These are phyloP conservation scores for Coniochaeta sp. DNA, from an alignment of 2,329 filamentous ascomycete genomes.

Conservation along the genomic window DNA sequence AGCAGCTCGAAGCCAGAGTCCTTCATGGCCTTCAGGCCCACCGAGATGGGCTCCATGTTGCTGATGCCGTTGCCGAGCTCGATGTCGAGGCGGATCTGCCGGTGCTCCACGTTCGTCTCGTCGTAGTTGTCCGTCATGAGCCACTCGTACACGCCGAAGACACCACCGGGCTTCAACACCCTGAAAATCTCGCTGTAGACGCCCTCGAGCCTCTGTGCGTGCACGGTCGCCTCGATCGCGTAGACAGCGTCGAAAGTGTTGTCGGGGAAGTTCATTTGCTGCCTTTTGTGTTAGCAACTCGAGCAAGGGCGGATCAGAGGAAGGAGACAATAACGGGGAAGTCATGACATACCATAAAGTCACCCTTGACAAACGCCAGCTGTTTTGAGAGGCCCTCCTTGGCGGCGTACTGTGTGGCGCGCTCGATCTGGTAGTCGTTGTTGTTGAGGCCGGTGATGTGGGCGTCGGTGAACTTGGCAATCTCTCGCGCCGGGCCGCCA, in stretches of 20 bases:
- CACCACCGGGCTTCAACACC: constrained; percentile 89
- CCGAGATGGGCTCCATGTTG: constrained; percentile 87
- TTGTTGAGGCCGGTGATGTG: constrained; percentile 94
- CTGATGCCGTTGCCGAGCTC: constrained; percentile 95
- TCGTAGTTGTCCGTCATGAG: constrained; percentile 96
- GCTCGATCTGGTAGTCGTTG: constrained; percentile 98
- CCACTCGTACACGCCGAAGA: constrained; percentile 98
- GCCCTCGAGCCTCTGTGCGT: constrained; percentile 82
- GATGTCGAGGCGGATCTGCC: constrained; percentile 86
- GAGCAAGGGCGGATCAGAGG: not conserved
- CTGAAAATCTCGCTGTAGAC: constrained; percentile 94
- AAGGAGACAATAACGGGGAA: not conserved
- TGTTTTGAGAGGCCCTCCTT: constrained; percentile 77
- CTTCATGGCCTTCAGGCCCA: constrained; percentile 77
- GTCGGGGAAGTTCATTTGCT: constrained; percentile 93
- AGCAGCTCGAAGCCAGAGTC: constrained; percentile 80
- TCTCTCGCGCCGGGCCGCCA: constrained; percentile 89
- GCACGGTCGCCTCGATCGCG: constrained; percentile 93
- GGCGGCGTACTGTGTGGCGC: constrained; percentile 76
- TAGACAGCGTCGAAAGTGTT: constrained; percentile 93
- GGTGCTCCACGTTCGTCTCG: constrained; percentile 78
- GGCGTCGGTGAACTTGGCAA: constrained; percentile 87
- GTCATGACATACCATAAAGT: constrained; percentile 67
- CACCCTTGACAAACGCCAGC: constrained; percentile 83
- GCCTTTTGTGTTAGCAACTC: constrained; percentile 5